Evolutionary conservation across 441 rosid genomes (phyloP), one percentile per base, ranked within the genome.

Genomic region (Dalechampia spathulata): DNA sequence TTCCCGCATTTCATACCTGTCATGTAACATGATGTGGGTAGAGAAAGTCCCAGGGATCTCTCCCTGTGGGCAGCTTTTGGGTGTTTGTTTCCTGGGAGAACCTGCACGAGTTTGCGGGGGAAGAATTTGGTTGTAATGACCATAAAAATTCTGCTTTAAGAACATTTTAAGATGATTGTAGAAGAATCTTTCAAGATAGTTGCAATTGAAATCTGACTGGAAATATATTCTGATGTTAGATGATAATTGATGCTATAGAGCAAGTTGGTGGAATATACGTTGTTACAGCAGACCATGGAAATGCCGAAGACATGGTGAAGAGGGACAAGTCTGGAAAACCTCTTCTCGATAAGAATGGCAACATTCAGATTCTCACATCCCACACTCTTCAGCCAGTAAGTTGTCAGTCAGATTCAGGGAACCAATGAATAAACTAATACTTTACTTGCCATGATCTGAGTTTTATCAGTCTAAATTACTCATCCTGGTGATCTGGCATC

Each of bases 251-350:
- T 61, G 82, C 99, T 4, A 55, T 90, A 17, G 81, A 85, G 62
- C 64, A 85, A 67, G 97, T 85, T 25, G 91, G 91, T 58, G 99
- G 99, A 54, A 90, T 93, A 58, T 93, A 76, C 55, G 87, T 93
- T 12, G 80, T 93, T 28, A 93, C 99, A n/a, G 99, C 97, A 5
- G 97, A 93, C 76, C 99, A 93, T 16, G 97, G 99, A 50, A 93
- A 93, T 72, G 96, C 97, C 0, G 96, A 93, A 73, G 99, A 87
- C 72, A 93, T 93, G 97, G 97, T 83, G 26, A 89, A 93, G 74
- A 82, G 97, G 62, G 79, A 82, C 69, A 93, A 93, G 71, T 66
- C 92, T 16, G 99, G 96, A n/a, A 68, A 83, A 65, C 99, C 99
- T 5, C n/a, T 15, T 14, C 30, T 73, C 5, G 96, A 83, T 65